These are phyloP conservation scores for Beta vulgaris DNA, from an alignment of 148 eudicot genomes.

Conservation along the genomic window DNA sequence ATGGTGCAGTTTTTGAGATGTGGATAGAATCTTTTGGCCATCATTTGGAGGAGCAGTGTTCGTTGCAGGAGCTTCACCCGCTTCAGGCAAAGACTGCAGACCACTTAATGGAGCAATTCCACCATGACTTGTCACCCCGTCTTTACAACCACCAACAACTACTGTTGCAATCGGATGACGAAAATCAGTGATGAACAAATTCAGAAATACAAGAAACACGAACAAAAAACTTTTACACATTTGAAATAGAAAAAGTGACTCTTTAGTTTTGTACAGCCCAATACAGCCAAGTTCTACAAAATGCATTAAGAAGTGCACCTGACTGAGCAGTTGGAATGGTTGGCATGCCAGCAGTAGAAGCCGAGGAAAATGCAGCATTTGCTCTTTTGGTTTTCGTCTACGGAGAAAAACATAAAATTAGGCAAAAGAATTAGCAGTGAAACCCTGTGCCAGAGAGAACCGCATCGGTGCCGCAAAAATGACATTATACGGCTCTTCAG, in stretches of 20 bases:
- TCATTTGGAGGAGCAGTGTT: slow-evolving; percentile 23
- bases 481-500: neutral
- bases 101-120: slow-evolving; percentile 7
- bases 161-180: slow-evolving; percentile 1
- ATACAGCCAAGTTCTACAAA: neutral
- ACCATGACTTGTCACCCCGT: slow-evolving; percentile 19
- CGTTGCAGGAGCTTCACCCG: slow-evolving; percentile 3
- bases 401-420: slow-evolving; percentile 13
- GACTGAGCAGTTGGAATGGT: slow-evolving; percentile 24
- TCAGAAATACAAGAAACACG: neutral
- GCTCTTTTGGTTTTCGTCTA: slow-evolving; percentile 39
- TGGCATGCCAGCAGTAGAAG: slow-evolving; percentile 21
- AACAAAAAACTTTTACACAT: neutral
- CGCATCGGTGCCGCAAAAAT: neutral
- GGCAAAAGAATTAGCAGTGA: neutral
- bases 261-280: neutral
- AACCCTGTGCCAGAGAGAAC: neutral
- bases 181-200: neutral
- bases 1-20: slow-evolving; percentile 35
- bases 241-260: neutral
- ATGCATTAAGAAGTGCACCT: slow-evolving; percentile 19
- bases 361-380: slow-evolving; percentile 29
- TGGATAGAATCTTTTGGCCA: slow-evolving; percentile 30
- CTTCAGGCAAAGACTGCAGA: slow-evolving; percentile 19
- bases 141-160: slow-evolving; percentile 29